Percentiles rank a stretch among this genome's conserved stretches.
Conservation (phyloP, 2,329 filamentous ascomycete genomes). For the Beauveria pseudobassiana region DNA sequence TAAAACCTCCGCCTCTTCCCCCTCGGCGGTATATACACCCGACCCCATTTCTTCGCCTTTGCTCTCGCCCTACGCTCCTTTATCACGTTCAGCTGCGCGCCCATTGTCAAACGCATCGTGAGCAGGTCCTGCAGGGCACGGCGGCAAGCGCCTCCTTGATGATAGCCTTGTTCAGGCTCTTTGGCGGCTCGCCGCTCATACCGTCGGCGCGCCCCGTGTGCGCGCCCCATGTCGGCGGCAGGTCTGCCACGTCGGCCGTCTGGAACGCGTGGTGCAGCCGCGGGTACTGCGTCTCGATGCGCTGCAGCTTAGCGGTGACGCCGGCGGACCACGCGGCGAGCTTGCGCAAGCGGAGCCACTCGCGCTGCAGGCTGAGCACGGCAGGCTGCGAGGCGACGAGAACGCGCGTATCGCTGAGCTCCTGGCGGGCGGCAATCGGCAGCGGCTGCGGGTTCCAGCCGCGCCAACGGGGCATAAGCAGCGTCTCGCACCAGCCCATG, state of each 20-base stretch:
- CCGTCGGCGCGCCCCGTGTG: background rate
- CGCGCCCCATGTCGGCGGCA: constrained; percentile 19
- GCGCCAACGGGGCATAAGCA: constrained; percentile 70
- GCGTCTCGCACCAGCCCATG: constrained; percentile 65
- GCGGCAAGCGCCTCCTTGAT: constrained; percentile 22
- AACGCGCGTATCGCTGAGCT: constrained; percentile 26
- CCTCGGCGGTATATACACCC: background rate
- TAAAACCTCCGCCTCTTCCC: constrained; percentile 3
- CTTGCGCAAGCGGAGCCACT: constrained; percentile 42
- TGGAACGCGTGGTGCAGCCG: constrained; percentile 33
- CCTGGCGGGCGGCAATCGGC: constrained; percentile 4
- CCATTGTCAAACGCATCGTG: constrained; percentile 17
- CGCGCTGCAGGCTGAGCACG: constrained; percentile 39
- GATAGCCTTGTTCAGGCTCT: constrained; percentile 22
- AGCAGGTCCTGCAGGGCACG: constrained; percentile 21
- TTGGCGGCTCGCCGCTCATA: background rate
- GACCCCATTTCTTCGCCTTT: background rate
- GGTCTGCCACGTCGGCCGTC: constrained; percentile 23
- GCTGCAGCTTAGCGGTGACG: constrained; percentile 31
- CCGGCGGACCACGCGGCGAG: constrained; percentile 41
- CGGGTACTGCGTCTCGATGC: constrained; percentile 33
- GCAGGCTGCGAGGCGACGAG: constrained; percentile 30
- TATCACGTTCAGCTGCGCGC: constrained; percentile 14
- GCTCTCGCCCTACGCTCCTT: background rate
- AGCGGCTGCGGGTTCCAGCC: constrained; percentile 52